Percentiles rank a stretch among this genome's conserved stretches.
Evolutionary conservation across 2,329 filamentous ascomycete genomes (phyloP).

Genomic region (Dryadomyces sulphureus): DNA sequence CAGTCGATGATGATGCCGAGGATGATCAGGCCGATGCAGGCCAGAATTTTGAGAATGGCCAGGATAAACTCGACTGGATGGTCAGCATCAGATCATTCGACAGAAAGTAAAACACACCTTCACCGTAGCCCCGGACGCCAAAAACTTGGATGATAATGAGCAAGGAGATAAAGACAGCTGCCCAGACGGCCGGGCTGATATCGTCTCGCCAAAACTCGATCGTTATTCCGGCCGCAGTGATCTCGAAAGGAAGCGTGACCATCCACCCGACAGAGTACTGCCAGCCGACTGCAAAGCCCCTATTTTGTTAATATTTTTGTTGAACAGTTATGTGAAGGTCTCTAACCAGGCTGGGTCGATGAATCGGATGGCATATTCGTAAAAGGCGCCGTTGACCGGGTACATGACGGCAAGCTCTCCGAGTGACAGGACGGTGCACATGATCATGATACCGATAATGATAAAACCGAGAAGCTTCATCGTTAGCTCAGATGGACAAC

Average conservation of each 20-base stretch:
- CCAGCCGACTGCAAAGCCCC: slow-evolving; percentile 39
- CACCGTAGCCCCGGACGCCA: slow-evolving; percentile 41
- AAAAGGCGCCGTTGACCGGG: slow-evolving; percentile 48
- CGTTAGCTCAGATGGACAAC: neutral
- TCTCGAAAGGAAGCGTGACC: slow-evolving; percentile 35
- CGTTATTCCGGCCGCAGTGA: slow-evolving; percentile 37
- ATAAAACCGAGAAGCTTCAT: neutral
- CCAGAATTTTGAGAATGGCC: slow-evolving; percentile 39
- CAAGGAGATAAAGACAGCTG: slow-evolving; percentile 37
- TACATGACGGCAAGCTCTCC: slow-evolving; percentile 45
- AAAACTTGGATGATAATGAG: slow-evolving; percentile 37
- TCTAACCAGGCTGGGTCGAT: slow-evolving; percentile 39
- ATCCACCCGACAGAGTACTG: slow-evolving; percentile 35
- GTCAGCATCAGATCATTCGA: neutral
- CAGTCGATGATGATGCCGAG: slow-evolving; percentile 44
- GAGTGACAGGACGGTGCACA: slow-evolving; percentile 22
- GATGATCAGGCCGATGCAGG: slow-evolving; percentile 49
- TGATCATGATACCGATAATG: slow-evolving; percentile 27
- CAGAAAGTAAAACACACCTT: slow-evolving; percentile 16
- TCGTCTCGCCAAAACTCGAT: slow-evolving; percentile 34
- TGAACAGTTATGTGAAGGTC: neutral
- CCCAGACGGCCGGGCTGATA: slow-evolving; percentile 38
- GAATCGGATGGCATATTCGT: slow-evolving; percentile 45
- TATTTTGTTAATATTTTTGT: slow-evolving; percentile 1
- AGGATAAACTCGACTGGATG: slow-evolving; percentile 36